Evolutionary conservation across 306 rosid genomes (phyloP), one percentile per base, ranked within the genome.

Genomic region (Neltuma alba): DNA sequence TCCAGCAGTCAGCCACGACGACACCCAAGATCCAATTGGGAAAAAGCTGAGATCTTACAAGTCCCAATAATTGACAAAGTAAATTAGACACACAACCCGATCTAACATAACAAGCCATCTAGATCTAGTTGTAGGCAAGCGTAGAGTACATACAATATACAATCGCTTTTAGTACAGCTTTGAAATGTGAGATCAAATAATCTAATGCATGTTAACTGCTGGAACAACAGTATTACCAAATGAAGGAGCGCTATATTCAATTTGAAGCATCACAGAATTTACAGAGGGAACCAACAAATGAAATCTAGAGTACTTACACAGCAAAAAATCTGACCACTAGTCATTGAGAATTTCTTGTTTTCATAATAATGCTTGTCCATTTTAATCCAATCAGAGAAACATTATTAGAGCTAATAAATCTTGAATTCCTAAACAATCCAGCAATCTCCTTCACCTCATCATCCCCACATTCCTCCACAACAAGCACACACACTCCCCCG

Each of bases 351-450:
- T 40, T 48, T 48, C 42, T 82, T 52, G 87, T 89, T 87, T 80
- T 90, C 91, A 91, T 60, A 48, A 91, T 76, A 83, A 92, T 88
- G 64, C 93, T 78, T 2, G 97, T 92, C 98, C 91, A 84, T 85
- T 86, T 86, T 80, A 74, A 73, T 20, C 98, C 94, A 57, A 52
- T 70, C 77, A 92, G 70, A 25, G 90, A 85, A 38, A 95, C 89
- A 83, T 81, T 91, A 50, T 72, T 30, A 0, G 94, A 87, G 13
- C 75, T 75, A 67, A 90, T 79, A 63, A 92, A 79, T 30, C 20
- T 76, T 7, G 96, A 92, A 74, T 85, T 90, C 85, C 81, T 80
- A 84, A 95, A 92, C 87, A 92, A 82, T 0, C 50, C 80, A 21
- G 69, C 91, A 48, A 95, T 84, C 70, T 91, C 85, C 50, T 52